These are phyloP conservation scores for Coccomyxa subellipsoidea DNA, from an alignment of 163 green algal genomes.

Conservation along the genomic window DNA sequence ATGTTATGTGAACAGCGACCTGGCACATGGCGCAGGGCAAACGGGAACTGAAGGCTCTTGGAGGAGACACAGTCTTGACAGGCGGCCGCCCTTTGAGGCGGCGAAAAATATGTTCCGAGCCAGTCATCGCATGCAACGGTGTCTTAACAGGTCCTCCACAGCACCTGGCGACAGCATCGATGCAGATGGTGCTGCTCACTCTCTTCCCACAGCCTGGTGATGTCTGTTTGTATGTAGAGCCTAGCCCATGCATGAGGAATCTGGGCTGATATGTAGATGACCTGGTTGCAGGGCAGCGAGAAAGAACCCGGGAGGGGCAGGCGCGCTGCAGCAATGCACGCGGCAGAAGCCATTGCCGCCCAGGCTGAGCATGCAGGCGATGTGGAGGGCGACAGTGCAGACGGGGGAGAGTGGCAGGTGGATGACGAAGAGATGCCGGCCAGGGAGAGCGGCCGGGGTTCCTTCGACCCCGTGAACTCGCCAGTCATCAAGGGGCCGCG, in stretches of 20 bases:
- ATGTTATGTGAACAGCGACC: too few species aligned
- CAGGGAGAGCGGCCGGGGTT: neutral
- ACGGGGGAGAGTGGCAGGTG: neutral
- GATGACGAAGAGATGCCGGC: neutral
- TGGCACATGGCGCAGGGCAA: too few species aligned
- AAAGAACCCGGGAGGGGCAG: neutral
- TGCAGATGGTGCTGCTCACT: too few species aligned
- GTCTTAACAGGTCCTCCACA: too few species aligned
- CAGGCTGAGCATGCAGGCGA: neutral
- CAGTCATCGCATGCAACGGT: neutral
- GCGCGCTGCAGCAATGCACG: neutral
- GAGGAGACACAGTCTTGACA: neutral
- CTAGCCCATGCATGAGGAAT: too few species aligned
- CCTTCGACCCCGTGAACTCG: neutral
- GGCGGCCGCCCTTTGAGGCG: neutral
- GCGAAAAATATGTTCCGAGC: neutral
- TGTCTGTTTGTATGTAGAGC: too few species aligned
- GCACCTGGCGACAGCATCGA: too few species aligned
- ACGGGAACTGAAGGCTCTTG: neutral
- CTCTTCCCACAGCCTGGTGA: too few species aligned
- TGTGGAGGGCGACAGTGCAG: neutral
- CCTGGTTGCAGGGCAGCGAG: neutral
- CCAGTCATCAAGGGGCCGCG: neutral
- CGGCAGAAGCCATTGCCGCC: neutral
- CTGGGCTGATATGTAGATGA: too few species aligned